These are phyloP conservation scores for Gautieria morchelliformis DNA, from an alignment of 768 basidiomycete genomes.

Conservation along the genomic window DNA sequence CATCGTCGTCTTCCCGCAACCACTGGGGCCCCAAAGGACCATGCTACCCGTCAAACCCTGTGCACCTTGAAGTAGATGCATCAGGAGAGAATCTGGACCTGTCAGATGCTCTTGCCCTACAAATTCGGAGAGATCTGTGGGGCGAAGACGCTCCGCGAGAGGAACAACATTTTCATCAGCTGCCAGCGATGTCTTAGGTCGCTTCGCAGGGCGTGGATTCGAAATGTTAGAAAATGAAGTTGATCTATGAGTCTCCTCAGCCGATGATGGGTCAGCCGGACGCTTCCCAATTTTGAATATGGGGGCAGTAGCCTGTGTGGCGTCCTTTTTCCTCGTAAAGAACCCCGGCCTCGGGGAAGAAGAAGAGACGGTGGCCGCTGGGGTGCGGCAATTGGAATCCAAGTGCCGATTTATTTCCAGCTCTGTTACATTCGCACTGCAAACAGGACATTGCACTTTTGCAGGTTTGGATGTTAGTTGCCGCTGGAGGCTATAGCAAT, in stretches of 20 bases:
- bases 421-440: slow-evolving; percentile 23
- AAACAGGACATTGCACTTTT: slow-evolving; percentile 7
- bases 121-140: slow-evolving; percentile 51
- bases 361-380: neutral
- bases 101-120: slow-evolving; percentile 64
- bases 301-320: slow-evolving; percentile 28
- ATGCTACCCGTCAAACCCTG: slow-evolving; percentile 37
- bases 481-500: neutral
- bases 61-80: slow-evolving; percentile 41
- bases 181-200: slow-evolving; percentile 16
- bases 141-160: slow-evolving; percentile 66
- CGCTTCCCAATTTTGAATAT: slow-evolving; percentile 26
- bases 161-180: slow-evolving; percentile 30
- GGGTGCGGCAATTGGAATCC: slow-evolving; percentile 34
- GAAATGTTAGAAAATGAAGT: neutral
- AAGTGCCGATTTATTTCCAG: slow-evolving; percentile 41
- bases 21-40: slow-evolving; percentile 71
- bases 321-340: slow-evolving; percentile 11
- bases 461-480: neutral
- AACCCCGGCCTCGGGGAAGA: slow-evolving; percentile 10
- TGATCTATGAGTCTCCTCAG: slow-evolving; percentile 9
- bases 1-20: slow-evolving; percentile 70
- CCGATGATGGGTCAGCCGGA: neutral
- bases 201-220: slow-evolving; percentile 15
- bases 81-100: slow-evolving; percentile 45